These are phyloP conservation scores for Lasiodiplodia sp. DNA, from an alignment of 2,329 filamentous ascomycete genomes.

Conservation along the genomic window DNA sequence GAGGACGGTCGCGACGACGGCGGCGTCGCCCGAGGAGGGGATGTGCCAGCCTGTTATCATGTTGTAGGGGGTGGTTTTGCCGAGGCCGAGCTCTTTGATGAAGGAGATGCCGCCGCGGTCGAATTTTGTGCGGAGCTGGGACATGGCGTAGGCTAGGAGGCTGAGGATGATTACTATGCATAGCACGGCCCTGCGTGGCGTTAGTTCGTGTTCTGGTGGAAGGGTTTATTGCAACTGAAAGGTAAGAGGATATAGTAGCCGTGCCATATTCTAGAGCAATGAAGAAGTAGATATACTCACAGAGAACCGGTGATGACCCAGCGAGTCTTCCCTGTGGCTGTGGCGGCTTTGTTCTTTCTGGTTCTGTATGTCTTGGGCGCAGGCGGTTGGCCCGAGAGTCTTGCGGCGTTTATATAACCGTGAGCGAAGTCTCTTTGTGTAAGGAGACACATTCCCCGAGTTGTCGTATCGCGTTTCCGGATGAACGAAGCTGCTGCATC, in stretches of 20 bases:
- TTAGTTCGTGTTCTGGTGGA: neutral
- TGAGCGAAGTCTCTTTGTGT: neutral
- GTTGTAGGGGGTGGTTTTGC: neutral
- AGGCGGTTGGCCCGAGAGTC: neutral
- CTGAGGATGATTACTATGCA: neutral
- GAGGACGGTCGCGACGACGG: neutral
- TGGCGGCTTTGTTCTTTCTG: neutral
- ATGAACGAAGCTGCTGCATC: conserved; percentile 38
- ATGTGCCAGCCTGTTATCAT: neutral
- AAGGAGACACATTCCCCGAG: conserved; percentile 1
- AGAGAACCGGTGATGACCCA: neutral
- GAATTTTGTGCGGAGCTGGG: neutral
- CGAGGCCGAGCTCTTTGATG: neutral
- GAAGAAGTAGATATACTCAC: neutral
- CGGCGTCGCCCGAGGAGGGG: neutral
- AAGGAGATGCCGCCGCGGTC: neutral
- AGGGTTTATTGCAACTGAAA: neutral
- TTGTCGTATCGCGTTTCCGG: conserved; percentile 18
- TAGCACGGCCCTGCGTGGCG: neutral
- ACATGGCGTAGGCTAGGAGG: neutral
- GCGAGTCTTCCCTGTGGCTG: neutral
- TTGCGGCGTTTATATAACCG: neutral
- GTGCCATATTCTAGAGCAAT: neutral
- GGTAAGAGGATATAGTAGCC: too few species aligned
- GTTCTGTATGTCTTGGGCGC: neutral